Evolutionary conservation across 805 yeast species (phyloP), one percentile per base, ranked within the genome.

Genomic region (Yamadazyma scolyti): DNA sequence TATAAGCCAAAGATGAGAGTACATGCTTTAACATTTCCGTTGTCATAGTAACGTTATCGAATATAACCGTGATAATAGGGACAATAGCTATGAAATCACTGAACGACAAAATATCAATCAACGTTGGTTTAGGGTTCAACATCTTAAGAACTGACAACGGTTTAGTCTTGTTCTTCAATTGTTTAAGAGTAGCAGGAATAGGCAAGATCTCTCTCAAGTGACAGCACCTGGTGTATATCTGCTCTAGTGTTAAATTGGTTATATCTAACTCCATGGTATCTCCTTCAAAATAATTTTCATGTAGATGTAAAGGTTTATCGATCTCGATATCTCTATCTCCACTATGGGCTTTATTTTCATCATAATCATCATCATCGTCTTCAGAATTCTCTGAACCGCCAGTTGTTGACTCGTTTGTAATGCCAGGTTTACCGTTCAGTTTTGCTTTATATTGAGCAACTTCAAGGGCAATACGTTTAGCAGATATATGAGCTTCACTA

Each of bases 201-300:
- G 97, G 97, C 40, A 89, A 55, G 37, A 89, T 89, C 48, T 89
- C 97, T 36, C 97, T 66, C 38, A 89, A 64, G 55, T 89, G 97
- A 53, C 97, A 89, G 54, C 97, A 90, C 42, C 97, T 67, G 1
- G 96, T 86, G 43, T 75, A 75, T 10, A 75, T 52, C 9, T 65
- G 53, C 34, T 75, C 81, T 28, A 75, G 51, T 2, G 77, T 54
- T 2, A 70, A 44, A 9, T 50, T 25, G 4, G 34, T 21, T 5
- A 29, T 27, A 14, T 50, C 50, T 8, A 33, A 44, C 7, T 42
- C 47, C 6, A 42, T 42, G 1, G 39, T 49, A 3, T 35, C 50
- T 30, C 40, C 32, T 12, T 56, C 65, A 44, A 77, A 77, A 22
- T 66, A 62, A 33, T 72, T 65, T 40, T 75, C 81, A 50, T 77